Base-by-base conservation (phyloP, 805 yeast species). In the Priceomyces fermenticarens region DNA sequence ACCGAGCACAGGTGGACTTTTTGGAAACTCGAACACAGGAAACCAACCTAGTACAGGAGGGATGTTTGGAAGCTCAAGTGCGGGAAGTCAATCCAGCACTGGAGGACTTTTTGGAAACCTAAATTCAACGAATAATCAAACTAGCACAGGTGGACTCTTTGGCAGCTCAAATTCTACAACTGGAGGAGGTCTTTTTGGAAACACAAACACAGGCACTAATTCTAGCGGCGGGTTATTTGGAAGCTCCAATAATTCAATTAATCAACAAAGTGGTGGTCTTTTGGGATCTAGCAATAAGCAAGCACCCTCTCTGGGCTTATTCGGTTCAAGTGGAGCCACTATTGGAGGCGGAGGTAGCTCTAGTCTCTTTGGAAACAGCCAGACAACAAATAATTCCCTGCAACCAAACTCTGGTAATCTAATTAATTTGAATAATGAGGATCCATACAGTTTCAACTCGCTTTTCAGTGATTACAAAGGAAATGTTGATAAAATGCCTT, bases 361-460 rank as follows among this genome's bases (percentile, higher is more conserved):
- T 20, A 32, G 25, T 16, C 4, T 32, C 12, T 32, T 32, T 32
- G 35, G 35, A 4, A 14, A 14, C 14, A 32, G 7, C 11, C 26
- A 10, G 16, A 7, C 27, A 16, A 11, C 23, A 9, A 26, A 25
- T 32, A 13, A 13, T 4, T 6, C 9, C 23, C 27, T 7, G 35
- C 35, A 12, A 29, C 7, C 7, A 20, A 20, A 20, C 8, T 20
- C 25, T 20, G 25, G 25, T 5, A 29, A 29, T 8, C 32, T 5
- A 10, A 35, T 25, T 35, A 12, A 25, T 14, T 35, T 27, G 15
- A 26, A 25, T 7, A 38, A 42, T 23, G 11, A 43, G 8, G 58
- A 65, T 39, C 68, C 70, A 2, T 66, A 66, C 46, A 60, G 57
- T 30, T 57, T 58, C 17, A 53, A 55, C 32, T 45, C 48, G 35